Evolutionary conservation across 768 basidiomycete genomes (phyloP).

Genomic region (Phanerochaete carnosa): DNA sequence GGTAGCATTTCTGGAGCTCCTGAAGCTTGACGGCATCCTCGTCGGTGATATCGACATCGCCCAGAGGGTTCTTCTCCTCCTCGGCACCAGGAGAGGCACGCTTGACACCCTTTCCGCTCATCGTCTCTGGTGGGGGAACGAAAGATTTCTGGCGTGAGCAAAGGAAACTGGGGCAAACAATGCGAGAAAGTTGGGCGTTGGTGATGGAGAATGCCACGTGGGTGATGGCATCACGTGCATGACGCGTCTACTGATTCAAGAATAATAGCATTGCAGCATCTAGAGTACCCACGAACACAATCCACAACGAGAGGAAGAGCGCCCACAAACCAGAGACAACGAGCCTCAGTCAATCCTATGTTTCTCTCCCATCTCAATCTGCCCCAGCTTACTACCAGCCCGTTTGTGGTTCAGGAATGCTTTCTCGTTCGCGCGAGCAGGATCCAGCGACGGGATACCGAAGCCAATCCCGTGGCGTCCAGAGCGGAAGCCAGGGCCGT

Average conservation of each 20-base stretch:
- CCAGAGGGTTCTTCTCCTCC: slow-evolving; percentile 63
- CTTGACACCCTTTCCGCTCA: slow-evolving; percentile 41
- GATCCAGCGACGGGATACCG: slow-evolving; percentile 32
- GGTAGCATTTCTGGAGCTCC: slow-evolving; percentile 62
- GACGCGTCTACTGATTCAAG: background rate
- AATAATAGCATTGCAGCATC: background rate
- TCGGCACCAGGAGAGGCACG: slow-evolving; percentile 80
- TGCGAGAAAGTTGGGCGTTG: slow-evolving; percentile 1
- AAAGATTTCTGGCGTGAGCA: slow-evolving; percentile 1
- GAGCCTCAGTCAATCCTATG: slow-evolving; percentile 63
- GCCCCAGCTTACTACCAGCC: slow-evolving; percentile 45
- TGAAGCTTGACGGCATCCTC: slow-evolving; percentile 71
- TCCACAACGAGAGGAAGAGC: background rate
- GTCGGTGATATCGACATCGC: slow-evolving; percentile 64
- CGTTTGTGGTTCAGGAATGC: slow-evolving; percentile 32
- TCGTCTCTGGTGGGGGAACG: background rate
- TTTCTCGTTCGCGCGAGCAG: slow-evolving; percentile 32
- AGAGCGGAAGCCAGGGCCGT: slow-evolving; percentile 84
- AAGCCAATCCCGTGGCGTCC: slow-evolving; percentile 75
- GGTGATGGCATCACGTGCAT: background rate
- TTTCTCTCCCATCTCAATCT: slow-evolving; percentile 80
- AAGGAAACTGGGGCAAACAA: background rate
- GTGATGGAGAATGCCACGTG: slow-evolving; percentile 4
- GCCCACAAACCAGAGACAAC: background rate
- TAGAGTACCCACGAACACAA: background rate